phyloP scores from a whole-genome alignment of 2,329 filamentous ascomycete species.

The Rhynchosporium agropyri region DNA sequence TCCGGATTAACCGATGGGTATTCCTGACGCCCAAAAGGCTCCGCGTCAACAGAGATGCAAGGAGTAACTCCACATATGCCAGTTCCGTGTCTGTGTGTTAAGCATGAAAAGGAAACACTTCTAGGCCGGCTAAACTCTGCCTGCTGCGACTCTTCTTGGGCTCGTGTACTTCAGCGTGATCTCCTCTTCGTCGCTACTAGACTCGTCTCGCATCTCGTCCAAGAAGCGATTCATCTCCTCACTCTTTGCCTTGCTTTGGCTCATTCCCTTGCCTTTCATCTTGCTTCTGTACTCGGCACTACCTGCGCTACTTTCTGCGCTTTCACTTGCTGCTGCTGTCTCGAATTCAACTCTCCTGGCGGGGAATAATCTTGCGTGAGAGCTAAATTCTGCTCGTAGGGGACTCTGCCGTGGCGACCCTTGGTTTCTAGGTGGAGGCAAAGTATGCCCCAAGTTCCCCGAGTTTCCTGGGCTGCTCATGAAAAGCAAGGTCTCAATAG shows the following conservation, averaged over 20 bases:
- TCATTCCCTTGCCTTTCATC: conserved; percentile 24
- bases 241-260: conserved; percentile 25
- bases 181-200: conserved; percentile 43
- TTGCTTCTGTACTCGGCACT: conserved; percentile 32
- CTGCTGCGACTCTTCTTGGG: conserved; percentile 33
- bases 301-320: conserved; percentile 32
- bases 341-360: conserved; percentile 38
- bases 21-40: conserved; percentile 26
- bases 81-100: conserved; percentile 25
- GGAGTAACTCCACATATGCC: conserved; percentile 25
- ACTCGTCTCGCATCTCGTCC: conserved; percentile 40
- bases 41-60: conserved; percentile 28
- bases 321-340: conserved; percentile 26
- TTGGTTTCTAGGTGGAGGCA: conserved; percentile 47
- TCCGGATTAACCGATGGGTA: conserved; percentile 23
- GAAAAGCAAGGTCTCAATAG: conserved; percentile 77
- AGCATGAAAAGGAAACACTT: conserved; percentile 7
- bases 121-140: conserved; percentile 29
- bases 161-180: conserved; percentile 36
- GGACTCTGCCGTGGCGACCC: conserved; percentile 40
- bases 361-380: conserved; percentile 28
- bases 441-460: conserved; percentile 59
- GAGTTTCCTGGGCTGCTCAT: conserved; percentile 81
- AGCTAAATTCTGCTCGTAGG: conserved; percentile 39
- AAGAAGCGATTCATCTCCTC: conserved; percentile 41